A percentile compares a stretch with the other conserved stretches of the same genome.
These are phyloP conservation scores for Penicillium paneum DNA, from an alignment of 2,329 filamentous ascomycete species.

Conservation along the genomic window DNA sequence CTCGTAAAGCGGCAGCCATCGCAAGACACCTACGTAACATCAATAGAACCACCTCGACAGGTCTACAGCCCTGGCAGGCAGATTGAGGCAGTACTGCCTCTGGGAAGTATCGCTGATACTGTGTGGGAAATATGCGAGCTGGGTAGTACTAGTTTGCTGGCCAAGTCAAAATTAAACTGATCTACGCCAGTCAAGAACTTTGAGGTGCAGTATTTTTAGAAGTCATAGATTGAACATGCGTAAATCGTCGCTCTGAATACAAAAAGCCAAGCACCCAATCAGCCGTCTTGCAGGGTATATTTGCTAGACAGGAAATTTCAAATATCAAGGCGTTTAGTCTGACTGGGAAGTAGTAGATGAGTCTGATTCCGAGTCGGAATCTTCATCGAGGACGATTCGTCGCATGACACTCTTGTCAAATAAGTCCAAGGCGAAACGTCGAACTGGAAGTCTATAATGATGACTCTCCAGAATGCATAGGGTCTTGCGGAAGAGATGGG, in stretches of 20 bases:
- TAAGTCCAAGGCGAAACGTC: constrained; percentile 86
- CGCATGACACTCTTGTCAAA: constrained; percentile 89
- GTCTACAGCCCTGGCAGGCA: background rate
- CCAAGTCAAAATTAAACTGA: background rate
- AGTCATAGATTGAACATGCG: constrained; percentile 12
- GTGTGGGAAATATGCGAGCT: background rate
- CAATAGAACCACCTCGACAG: background rate
- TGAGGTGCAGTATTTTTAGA: background rate
- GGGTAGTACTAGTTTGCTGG: background rate
- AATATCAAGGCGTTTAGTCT: background rate
- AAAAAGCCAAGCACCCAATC: constrained; percentile 4
- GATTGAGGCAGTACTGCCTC: background rate
- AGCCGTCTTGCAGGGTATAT: constrained; percentile 8
- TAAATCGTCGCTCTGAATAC: constrained; percentile 10
- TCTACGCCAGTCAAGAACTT: background rate
- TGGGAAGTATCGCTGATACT: background rate
- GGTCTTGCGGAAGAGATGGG: constrained; percentile 77
- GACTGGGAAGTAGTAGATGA: constrained; percentile 23
- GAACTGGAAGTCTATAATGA: constrained; percentile 81
- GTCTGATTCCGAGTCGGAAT: constrained; percentile 40
- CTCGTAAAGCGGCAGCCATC: background rate
- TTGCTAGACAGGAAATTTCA: background rate
- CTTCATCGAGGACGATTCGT: constrained; percentile 76
- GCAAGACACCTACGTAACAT: background rate
- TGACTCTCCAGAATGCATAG: constrained; percentile 83